Base-by-base conservation (phyloP, 805 yeast species). In the Wickerhamiella sergipiensis region DNA sequence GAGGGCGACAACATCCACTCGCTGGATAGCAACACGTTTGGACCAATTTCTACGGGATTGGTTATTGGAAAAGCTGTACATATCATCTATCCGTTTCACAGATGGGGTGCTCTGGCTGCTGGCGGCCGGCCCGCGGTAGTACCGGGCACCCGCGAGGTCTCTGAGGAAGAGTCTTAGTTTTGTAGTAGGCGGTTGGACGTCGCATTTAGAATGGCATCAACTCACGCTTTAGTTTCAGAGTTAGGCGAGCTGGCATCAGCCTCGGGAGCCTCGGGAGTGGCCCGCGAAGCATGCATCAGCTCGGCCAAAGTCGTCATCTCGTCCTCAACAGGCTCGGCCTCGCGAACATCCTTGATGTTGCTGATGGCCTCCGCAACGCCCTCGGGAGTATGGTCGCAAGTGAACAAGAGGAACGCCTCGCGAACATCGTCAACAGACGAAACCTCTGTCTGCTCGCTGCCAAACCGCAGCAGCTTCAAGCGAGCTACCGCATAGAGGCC, bases 1-100 rank as follows among this genome's bases (percentile, higher is more conserved):
- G 97, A 90, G 64, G 97, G 97, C 6, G 97, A 90, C 64, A 88
- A 86, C 62, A 66, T 77, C 15, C 72, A 72, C 45, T 82, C 95
- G 0, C 70, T 88, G 1, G 97, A 90, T 67, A 81, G 90, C 48
- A 89, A 88, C 64, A 76, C 74, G 8, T 90, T 85, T 68, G 97
- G 97, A 0, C 95, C 97, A 0, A 75, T 90, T 0, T 81, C 95
- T 15, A 75, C 79, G 39, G 95, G 90, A 0, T 67, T 90, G 52
- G 80, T 88, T 21, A 61, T 85, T 10, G 97, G 96, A 1, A 83
- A 79, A 59, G 95, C 83, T 1, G 70, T 77, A 1, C 66, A 68
- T 45, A 71, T 89, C 1, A 65, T 88, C 45, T 86, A 84, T 81
- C 97, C 96, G 1, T 69, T 74, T 2, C 61, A 64, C 29, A 71